phyloP scores from a whole-genome alignment of 139 green algal species.

The Limnomonas spitsbergensis region DNA sequence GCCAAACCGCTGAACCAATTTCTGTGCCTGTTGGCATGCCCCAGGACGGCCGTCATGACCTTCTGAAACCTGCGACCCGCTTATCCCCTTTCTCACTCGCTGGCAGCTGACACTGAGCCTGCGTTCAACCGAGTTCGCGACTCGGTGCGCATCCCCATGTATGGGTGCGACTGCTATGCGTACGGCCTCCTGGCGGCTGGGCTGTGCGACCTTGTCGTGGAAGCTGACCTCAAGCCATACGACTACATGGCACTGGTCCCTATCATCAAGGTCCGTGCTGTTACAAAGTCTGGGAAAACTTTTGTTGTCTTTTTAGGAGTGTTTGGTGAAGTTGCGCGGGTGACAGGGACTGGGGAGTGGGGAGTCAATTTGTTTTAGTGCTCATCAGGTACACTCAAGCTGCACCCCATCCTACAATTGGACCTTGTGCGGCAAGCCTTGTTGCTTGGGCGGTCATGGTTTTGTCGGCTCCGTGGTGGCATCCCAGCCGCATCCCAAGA shows the following conservation, averaged over 20 bases:
- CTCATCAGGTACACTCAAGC: background rate
- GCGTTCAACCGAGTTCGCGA: slow-evolving; percentile 75
- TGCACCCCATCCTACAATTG: background rate
- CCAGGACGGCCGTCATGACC: too few species aligned
- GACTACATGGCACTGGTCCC: slow-evolving; percentile 97
- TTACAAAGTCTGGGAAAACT: background rate
- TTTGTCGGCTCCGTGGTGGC: too few species aligned
- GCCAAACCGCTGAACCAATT: too few species aligned
- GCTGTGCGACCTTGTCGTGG: slow-evolving; percentile 83
- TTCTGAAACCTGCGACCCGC: too few species aligned
- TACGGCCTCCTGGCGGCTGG: slow-evolving; percentile 92
- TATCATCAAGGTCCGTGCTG: slow-evolving; percentile 64
- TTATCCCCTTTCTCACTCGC: too few species aligned
- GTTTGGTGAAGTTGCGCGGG: background rate
- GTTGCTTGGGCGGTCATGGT: too few species aligned
- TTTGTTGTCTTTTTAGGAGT: background rate
- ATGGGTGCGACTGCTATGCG: slow-evolving; percentile 98
- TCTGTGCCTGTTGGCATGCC: too few species aligned
- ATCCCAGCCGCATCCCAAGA: too few species aligned
- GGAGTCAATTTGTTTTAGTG: background rate
- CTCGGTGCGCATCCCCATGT: slow-evolving; percentile 77
- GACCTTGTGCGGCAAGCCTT: too few species aligned
- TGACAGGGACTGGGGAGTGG: background rate
- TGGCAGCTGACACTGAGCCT: slow-evolving; percentile 38
- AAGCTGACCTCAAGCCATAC: slow-evolving; percentile 95